phyloP scores from a whole-genome alignment of 2,329 filamentous ascomycete species.

The Diatrype stigma region DNA sequence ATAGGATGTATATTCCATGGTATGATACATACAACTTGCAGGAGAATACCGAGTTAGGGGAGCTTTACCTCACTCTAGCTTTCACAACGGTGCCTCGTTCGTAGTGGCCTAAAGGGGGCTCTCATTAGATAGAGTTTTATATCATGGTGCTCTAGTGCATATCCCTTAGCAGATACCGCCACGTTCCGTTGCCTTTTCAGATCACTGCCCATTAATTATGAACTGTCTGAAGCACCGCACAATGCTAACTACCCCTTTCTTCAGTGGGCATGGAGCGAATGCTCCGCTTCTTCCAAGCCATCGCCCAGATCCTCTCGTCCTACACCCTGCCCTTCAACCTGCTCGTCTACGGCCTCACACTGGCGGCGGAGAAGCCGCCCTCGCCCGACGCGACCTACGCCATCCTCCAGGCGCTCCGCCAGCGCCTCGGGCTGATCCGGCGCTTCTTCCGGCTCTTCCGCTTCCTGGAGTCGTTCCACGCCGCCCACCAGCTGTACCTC shows the following conservation, averaged over 20 bases:
- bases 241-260: background rate
- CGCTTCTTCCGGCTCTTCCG: constrained; percentile 66
- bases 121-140: no score
- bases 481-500: constrained; percentile 41
- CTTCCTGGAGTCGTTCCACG: constrained; percentile 57
- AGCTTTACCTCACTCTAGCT: no score
- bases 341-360: constrained; percentile 22
- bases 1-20: no score
- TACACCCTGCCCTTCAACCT: constrained; percentile 38
- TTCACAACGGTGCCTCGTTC: no score
- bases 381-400: constrained; percentile 26
- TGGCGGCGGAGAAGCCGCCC: constrained; percentile 9
- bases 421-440: constrained; percentile 45
- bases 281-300: constrained; percentile 53
- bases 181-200: no score
- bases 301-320: constrained; percentile 43
- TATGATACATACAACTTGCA: no score
- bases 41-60: no score
- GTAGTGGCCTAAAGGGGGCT: no score
- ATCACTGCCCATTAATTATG: no score
- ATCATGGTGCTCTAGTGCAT: no score
- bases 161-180: no score
- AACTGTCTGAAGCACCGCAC: background rate
- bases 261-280: constrained; percentile 59
- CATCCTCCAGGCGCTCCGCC: constrained; percentile 31